Percentiles rank a stretch among this genome's conserved stretches.
phyloP scores from a whole-genome alignment of 306 rosid genomes.

The Quercus bicolor region DNA sequence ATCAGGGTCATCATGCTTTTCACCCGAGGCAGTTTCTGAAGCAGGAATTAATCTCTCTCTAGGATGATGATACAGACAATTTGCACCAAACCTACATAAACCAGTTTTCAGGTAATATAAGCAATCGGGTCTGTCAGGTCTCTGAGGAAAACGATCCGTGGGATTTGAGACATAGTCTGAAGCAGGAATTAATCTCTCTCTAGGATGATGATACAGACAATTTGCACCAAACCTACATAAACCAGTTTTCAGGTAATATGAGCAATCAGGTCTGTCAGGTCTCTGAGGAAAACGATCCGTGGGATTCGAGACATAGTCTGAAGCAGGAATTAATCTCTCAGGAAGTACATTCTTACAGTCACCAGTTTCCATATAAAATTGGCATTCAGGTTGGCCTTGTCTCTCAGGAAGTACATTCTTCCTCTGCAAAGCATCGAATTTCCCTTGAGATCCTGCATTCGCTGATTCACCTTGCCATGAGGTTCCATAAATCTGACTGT shows the following conservation, averaged over 20 bases:
- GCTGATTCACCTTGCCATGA: conserved; percentile 55
- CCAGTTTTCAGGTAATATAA: conserved; percentile 94
- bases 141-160: conserved; percentile 56
- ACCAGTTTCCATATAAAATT: conserved; percentile 92
- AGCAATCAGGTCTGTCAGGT: conserved; percentile 93
- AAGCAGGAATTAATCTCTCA: conserved; percentile 78
- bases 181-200: conserved; percentile 76
- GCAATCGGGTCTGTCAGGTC: conserved; percentile 95
- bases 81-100: conserved; percentile 87
- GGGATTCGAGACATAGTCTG: conserved; percentile 28
- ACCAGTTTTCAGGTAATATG: conserved; percentile 92
- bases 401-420: conserved; percentile 92
- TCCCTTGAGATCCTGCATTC: conserved; percentile 61
- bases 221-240: conserved; percentile 89
- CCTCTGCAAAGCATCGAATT: conserved; percentile 70
- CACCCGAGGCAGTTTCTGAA: conserved; percentile 37
- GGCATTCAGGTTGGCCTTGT: conserved; percentile 95
- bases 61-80: conserved; percentile 92
- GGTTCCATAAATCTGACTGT: conserved; percentile 65
- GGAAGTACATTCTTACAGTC: conserved; percentile 70
- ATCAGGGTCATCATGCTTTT: too few relatives aligned
- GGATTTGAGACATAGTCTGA: conserved; percentile 34
- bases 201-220: conserved; percentile 92
- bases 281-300: conserved; percentile 63
- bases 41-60: conserved; percentile 79